Conservation (phyloP, 2,329 filamentous ascomycete genomes). For the Botrytis galanthina region DNA sequence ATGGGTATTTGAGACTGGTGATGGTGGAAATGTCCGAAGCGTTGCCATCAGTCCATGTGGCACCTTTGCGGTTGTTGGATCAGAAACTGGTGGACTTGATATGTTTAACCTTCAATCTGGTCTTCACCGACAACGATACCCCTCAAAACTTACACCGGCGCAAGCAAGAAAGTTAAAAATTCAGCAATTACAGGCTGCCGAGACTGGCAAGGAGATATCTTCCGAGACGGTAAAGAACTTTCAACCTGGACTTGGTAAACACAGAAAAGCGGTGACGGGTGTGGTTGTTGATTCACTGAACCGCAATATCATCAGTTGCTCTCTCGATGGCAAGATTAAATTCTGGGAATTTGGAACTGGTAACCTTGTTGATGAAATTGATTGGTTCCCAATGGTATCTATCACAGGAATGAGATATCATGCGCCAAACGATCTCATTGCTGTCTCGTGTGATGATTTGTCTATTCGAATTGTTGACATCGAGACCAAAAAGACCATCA, state of each 20-base stretch:
- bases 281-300: constrained; percentile 88
- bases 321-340: constrained; percentile 87
- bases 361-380: constrained; percentile 72
- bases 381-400: constrained; percentile 75
- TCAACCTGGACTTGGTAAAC: constrained; percentile 60
- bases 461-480: constrained; percentile 88
- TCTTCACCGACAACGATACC: constrained; percentile 81
- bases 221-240: constrained; percentile 29
- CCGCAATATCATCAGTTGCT: constrained; percentile 79
- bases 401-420: constrained; percentile 80
- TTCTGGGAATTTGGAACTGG: constrained; percentile 97
- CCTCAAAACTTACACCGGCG: constrained; percentile 70
- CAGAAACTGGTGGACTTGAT: constrained; percentile 77
- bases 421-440: constrained; percentile 77
- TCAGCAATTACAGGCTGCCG: constrained; percentile 50
- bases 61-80: constrained; percentile 89
- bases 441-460: constrained; percentile 83
- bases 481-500: constrained; percentile 83
- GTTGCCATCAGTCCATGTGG: constrained; percentile 89
- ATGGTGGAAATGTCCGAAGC: constrained; percentile 77
- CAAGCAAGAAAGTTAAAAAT: constrained; percentile 75
- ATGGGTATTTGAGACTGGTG: constrained; percentile 87
- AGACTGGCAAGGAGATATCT: constrained; percentile 29
- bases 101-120: constrained; percentile 98
- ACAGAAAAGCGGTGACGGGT: constrained; percentile 80